A percentile compares a stretch with the other conserved stretches of the same genome.
These are phyloP conservation scores for Dictyostelium capitatum DNA, from an alignment of 78 protist species.

Conservation along the genomic window DNA sequence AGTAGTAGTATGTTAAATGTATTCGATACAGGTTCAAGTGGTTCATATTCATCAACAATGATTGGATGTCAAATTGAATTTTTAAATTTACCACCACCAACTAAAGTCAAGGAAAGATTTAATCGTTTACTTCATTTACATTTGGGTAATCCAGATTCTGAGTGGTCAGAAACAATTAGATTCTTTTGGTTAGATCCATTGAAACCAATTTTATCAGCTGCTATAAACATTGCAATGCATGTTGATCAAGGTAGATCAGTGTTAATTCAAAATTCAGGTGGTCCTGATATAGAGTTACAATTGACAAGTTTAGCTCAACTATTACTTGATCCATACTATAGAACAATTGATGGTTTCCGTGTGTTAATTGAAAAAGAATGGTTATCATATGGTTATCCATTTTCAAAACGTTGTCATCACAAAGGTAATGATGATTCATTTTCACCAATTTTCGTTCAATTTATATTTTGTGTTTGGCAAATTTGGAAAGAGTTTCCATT, in stretches of 20 bases:
- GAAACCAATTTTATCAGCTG: constrained; percentile 26
- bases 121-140: constrained; percentile 32
- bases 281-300: constrained; percentile 45
- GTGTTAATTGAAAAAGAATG: constrained; percentile 89
- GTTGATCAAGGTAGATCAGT: constrained; percentile 67
- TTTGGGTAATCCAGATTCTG: constrained; percentile 25
- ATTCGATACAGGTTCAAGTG: constrained; percentile 50
- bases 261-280: constrained; percentile 29
- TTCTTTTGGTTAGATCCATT: constrained; percentile 51
- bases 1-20: constrained; percentile 43
- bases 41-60: constrained; percentile 41
- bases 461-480: constrained; percentile 89
- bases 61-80: constrained; percentile 68
- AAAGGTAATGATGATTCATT: constrained; percentile 11
- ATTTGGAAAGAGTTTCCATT: constrained; percentile 84
- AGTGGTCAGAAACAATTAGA: constrained; percentile 54
- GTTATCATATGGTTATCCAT: constrained; percentile 74
- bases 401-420: constrained; percentile 54
- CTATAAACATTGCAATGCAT: constrained; percentile 44
- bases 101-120: constrained; percentile 16
- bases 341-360: constrained; percentile 87
- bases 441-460: constrained; percentile 93
- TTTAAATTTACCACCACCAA: constrained; percentile 3
- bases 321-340: constrained; percentile 82
- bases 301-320: constrained; percentile 48